These are phyloP conservation scores for Piper betle DNA, from an alignment of 164 flowering plant genomes.

Conservation along the genomic window DNA sequence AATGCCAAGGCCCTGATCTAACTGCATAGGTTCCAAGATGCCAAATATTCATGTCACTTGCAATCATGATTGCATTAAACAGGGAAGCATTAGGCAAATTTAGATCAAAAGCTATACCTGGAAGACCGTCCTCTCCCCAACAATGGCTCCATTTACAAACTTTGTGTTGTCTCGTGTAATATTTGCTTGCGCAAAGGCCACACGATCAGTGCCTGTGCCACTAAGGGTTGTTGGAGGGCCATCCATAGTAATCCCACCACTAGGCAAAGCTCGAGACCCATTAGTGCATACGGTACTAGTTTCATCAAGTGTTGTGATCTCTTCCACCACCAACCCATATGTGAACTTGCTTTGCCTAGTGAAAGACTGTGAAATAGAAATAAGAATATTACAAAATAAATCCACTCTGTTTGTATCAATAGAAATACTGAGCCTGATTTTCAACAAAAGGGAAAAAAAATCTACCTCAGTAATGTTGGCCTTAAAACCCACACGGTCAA, in stretches of 20 bases:
- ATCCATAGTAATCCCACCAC: slow-evolving; percentile 87
- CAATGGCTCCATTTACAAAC: slow-evolving; percentile 89
- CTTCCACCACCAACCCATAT: slow-evolving; percentile 96
- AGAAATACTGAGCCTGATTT: neutral
- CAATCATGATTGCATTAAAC: neutral
- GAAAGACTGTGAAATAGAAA: slow-evolving; percentile 44
- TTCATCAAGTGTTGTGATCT: slow-evolving; percentile 95
- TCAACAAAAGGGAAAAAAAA: neutral
- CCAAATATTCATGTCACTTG: neutral
- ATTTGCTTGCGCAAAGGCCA: slow-evolving; percentile 90
- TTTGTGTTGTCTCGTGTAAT: slow-evolving; percentile 93
- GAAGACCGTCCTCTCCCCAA: slow-evolving; percentile 90
- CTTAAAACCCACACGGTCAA: slow-evolving; percentile 87
- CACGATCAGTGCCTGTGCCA: slow-evolving; percentile 86
- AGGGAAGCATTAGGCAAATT: neutral
- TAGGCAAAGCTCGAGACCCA: slow-evolving; percentile 87
- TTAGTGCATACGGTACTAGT: slow-evolving; percentile 70
- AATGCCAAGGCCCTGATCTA: slow-evolving; percentile 91
- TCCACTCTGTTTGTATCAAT: neutral
- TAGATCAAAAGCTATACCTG: slow-evolving; percentile 34
- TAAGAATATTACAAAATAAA: neutral
- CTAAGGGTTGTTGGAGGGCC: slow-evolving; percentile 99
- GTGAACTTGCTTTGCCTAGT: slow-evolving; percentile 94
- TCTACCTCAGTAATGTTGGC: slow-evolving; percentile 90
- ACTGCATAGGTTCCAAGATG: slow-evolving; percentile 27